A percentile compares a stretch with the other conserved stretches of the same genome.
Conservation (phyloP, 495 filamentous ascomycete species). For the Lasiosphaeria miniovina region DNA sequence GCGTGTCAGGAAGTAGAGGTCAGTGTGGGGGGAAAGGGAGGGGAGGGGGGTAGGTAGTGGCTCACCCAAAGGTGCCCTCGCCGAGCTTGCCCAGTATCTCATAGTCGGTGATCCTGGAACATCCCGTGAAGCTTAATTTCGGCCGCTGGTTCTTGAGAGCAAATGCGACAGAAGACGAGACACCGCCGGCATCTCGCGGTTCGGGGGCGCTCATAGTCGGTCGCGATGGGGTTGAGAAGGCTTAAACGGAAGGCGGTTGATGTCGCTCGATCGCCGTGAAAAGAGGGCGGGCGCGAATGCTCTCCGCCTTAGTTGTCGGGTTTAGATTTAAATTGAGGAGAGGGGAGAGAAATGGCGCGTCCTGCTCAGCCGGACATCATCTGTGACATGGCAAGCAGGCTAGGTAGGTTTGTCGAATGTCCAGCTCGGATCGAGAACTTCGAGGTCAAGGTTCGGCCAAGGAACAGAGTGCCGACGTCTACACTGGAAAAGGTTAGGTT, state of each 20-base stretch:
- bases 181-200: conserved; percentile 12
- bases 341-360: conserved; percentile 7
- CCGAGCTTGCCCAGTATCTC: conserved; percentile 88
- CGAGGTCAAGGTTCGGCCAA: no score
- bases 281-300: background rate
- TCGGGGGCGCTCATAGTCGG: conserved; percentile 28
- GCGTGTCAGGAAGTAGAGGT: conserved; percentile 5
- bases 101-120: conserved; percentile 84
- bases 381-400: conserved; percentile 17
- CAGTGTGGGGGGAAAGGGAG: no score
- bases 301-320: background rate
- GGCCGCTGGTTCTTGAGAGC: conserved; percentile 45
- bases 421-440: no score
- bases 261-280: background rate
- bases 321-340: background rate
- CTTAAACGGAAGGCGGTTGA: background rate
- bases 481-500: no score
- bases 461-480: no score
- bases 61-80: conserved; percentile 94
- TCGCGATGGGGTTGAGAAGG: background rate
- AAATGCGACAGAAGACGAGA: conserved; percentile 42
- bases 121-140: conserved; percentile 66
- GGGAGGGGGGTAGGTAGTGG: background rate
- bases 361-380: conserved; percentile 21
- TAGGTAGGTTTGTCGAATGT: background rate